Evolutionary conservation across 2,329 filamentous ascomycete species (phyloP).

Genomic region (Neobulgaria alba): DNA sequence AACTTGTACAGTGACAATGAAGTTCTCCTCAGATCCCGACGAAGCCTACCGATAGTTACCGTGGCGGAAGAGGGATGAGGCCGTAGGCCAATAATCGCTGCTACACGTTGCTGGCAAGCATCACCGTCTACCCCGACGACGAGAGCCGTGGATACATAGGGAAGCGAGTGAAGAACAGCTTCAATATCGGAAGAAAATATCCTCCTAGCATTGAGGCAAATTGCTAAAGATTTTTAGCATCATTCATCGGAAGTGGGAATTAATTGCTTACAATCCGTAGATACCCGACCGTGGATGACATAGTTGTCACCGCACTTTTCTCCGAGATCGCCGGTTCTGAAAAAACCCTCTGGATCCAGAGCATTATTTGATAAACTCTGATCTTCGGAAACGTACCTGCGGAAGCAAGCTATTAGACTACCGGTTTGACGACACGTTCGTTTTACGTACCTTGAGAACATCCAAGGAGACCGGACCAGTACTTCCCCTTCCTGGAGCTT

Average conservation of each 20-base stretch:
- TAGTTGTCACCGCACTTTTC: conserved; percentile 14
- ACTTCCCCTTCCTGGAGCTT: conserved; percentile 18
- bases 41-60: conserved; percentile 9
- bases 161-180: conserved; percentile 12
- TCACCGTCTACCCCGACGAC: conserved; percentile 12
- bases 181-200: conserved; percentile 17
- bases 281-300: conserved; percentile 14
- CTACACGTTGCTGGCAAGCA: conserved; percentile 13
- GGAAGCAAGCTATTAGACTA: conserved; percentile 3
- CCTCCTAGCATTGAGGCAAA: no score
- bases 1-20: conserved; percentile 14
- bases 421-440: background rate
- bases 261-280: conserved; percentile 13
- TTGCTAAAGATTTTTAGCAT: no score
- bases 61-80: conserved; percentile 5
- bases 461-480: conserved; percentile 14
- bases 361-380: conserved; percentile 13
- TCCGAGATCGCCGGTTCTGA: conserved; percentile 21
- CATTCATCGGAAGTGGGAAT: conserved; percentile 1
- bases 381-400: conserved; percentile 16
- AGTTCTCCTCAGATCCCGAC: conserved; percentile 11
- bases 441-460: conserved; percentile 16
- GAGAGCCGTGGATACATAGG: conserved; percentile 11
- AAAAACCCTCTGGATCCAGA: conserved; percentile 18
- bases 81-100: conserved; percentile 14